These are phyloP conservation scores for Rhizopus arrhizus DNA, from an alignment of 371 early-diverging fungal genomes.

Conservation along the genomic window DNA sequence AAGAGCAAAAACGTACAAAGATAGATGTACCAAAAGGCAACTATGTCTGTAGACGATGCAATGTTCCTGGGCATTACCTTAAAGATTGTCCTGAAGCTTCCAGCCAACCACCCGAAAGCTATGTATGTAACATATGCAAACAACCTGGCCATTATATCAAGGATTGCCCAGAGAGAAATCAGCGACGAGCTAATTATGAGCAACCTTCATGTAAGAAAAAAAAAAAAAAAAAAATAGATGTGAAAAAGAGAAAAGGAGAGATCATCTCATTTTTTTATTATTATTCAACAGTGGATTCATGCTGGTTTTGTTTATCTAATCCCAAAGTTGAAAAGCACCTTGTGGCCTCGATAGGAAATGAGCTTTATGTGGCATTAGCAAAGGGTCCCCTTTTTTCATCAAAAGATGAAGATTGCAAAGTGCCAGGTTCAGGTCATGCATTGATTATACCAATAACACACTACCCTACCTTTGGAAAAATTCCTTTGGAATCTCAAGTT, in stretches of 20 bases:
- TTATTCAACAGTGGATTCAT: slow-evolving; percentile 45
- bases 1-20: slow-evolving; percentile 34
- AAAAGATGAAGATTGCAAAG: slow-evolving; percentile 18
- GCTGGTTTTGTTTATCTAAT: slow-evolving; percentile 90
- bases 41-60: slow-evolving; percentile 61
- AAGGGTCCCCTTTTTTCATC: slow-evolving; percentile 69
- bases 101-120: slow-evolving; percentile 44
- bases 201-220: slow-evolving; percentile 23
- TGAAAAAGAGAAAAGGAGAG: neutral
- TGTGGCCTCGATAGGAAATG: slow-evolving; percentile 72
- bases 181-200: slow-evolving; percentile 9
- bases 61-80: slow-evolving; percentile 46
- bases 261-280: neutral
- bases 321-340: slow-evolving; percentile 80
- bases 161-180: slow-evolving; percentile 59
- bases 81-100: slow-evolving; percentile 33
- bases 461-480: slow-evolving; percentile 54
- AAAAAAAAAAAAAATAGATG: neutral
- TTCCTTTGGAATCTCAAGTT: slow-evolving; percentile 43
- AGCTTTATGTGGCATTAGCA: slow-evolving; percentile 74
- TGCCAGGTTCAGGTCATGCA: slow-evolving; percentile 74
- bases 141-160: slow-evolving; percentile 63
- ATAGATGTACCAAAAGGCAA: slow-evolving; percentile 32
- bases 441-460: slow-evolving; percentile 78
- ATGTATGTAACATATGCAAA: slow-evolving; percentile 62